A percentile compares a stretch with the other conserved stretches of the same genome.
Conservation (phyloP, 768 basidiomycete genomes). For the Strobilomyces confusus region DNA sequence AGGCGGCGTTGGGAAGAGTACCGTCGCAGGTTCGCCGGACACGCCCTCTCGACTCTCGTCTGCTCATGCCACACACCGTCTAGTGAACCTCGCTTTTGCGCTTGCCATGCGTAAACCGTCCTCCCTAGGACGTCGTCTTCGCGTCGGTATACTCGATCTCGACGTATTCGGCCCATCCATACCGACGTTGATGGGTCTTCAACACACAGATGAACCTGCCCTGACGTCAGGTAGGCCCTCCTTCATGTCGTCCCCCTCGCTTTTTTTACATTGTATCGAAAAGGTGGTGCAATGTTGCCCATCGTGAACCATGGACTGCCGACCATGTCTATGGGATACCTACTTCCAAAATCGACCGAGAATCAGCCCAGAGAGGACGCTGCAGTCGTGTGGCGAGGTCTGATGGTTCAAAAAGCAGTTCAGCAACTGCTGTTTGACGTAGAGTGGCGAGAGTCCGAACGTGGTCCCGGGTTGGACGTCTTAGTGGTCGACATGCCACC, state of each 20-base stretch:
- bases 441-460: slow-evolving; percentile 61
- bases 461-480: slow-evolving; percentile 61
- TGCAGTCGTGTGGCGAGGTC: slow-evolving; percentile 90
- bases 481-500: slow-evolving; percentile 96
- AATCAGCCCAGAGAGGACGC: slow-evolving; percentile 58
- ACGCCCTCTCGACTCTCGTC: background rate
- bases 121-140: slow-evolving; percentile 39
- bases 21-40: slow-evolving; percentile 66
- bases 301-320: slow-evolving; percentile 84
- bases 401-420: slow-evolving; percentile 98
- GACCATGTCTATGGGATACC: slow-evolving; percentile 97
- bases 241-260: background rate
- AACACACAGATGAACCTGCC: slow-evolving; percentile 69
- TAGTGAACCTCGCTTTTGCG: slow-evolving; percentile 81
- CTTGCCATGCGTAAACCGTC: slow-evolving; percentile 46
- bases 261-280: background rate
- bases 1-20: slow-evolving; percentile 95
- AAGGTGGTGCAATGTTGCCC: slow-evolving; percentile 77
- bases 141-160: slow-evolving; percentile 87
- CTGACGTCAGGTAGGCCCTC: slow-evolving; percentile 60
- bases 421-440: slow-evolving; percentile 96
- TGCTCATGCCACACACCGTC: slow-evolving; percentile 6
- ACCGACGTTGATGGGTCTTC: slow-evolving; percentile 90
- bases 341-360: slow-evolving; percentile 58
- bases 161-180: slow-evolving; percentile 96